A percentile compares a stretch with the other conserved stretches of the same genome.
Conservation (phyloP, 2,329 filamentous ascomycete genomes). For the Monosporascus sp. region DNA sequence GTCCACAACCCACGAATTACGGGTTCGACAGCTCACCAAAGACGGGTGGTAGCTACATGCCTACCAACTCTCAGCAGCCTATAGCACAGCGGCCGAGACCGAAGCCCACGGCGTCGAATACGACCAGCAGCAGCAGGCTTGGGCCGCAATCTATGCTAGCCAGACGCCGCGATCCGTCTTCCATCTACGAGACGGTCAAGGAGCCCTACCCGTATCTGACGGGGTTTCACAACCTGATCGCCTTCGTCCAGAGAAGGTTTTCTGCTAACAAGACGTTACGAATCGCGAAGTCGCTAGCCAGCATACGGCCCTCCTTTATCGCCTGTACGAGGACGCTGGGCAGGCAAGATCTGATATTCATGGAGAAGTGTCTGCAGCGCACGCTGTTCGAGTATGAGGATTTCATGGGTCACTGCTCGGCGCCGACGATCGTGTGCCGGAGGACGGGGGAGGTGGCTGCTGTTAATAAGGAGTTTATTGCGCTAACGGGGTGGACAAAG, state of each 20-base stretch:
- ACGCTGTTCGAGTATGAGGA: constrained; percentile 91
- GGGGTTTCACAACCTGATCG: constrained; percentile 84
- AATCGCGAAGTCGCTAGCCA: constrained; percentile 82
- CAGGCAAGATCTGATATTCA: constrained; percentile 85
- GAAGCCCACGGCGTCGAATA: constrained; percentile 40
- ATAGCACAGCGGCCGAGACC: constrained; percentile 32
- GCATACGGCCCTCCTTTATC: constrained; percentile 89
- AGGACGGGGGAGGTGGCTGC: constrained; percentile 92
- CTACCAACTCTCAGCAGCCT: constrained; percentile 24
- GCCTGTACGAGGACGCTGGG: constrained; percentile 86
- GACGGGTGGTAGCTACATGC: constrained; percentile 33
- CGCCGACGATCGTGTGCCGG: constrained; percentile 85
- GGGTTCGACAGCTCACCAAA: constrained; percentile 51
- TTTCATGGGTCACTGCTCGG: constrained; percentile 81
- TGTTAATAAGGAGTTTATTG: constrained; percentile 94
- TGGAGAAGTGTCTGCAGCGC: constrained; percentile 95
- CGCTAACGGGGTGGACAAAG: constrained; percentile 90
- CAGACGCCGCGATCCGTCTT: constrained; percentile 69
- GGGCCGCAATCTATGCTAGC: constrained; percentile 47
- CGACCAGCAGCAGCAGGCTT: constrained; percentile 28
- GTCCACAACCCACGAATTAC: constrained; percentile 49
- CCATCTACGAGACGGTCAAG: constrained; percentile 83
- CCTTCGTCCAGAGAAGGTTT: constrained; percentile 73
- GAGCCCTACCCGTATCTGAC: constrained; percentile 88
- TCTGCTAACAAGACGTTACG: constrained; percentile 69